Conservation (phyloP, 441 rosid species). For the Erodium moschatum region DNA sequence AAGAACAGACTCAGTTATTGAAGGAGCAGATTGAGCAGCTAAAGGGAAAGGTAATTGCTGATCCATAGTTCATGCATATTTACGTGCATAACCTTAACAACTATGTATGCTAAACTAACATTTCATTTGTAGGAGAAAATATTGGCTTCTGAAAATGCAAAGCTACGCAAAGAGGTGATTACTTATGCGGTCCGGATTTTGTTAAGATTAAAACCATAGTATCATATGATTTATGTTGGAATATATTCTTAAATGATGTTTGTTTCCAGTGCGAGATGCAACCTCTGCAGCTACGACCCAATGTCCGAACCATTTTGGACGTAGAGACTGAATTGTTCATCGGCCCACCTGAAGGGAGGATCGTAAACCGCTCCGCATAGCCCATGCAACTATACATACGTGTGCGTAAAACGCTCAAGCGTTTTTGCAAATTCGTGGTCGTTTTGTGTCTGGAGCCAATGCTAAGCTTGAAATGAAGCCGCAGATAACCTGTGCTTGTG, state of each 20-base stretch:
- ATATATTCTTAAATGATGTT: neutral
- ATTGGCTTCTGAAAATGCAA: conserved; percentile 16
- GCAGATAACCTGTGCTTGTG: neutral
- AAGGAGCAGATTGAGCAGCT: conserved; percentile 54
- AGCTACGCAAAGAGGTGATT: conserved; percentile 16
- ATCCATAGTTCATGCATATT: too few species aligned
- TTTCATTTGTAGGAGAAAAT: conserved; percentile 15
- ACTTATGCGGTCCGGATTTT: neutral
- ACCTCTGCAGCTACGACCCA: neutral
- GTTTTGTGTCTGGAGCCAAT: too few species aligned
- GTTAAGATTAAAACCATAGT: too few species aligned
- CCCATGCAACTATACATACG: neutral
- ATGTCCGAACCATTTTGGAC: neutral
- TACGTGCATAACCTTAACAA: too few species aligned
- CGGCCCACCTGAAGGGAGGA: conserved; percentile 13
- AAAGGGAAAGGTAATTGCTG: conserved; percentile 42
- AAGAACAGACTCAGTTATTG: conserved; percentile 45
- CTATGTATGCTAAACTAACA: neutral
- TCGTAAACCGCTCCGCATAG: neutral
- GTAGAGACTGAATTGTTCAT: conserved; percentile 25
- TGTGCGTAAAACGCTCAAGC: neutral
- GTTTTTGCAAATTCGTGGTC: too few species aligned
- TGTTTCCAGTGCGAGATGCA: neutral
- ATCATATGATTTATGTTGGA: too few species aligned
- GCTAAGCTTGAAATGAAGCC: too few species aligned